A percentile compares a stretch with the other conserved stretches of the same genome.
phyloP scores from a whole-genome alignment of 352 stramenopile genomes.

The Aphanomyces astaci region DNA sequence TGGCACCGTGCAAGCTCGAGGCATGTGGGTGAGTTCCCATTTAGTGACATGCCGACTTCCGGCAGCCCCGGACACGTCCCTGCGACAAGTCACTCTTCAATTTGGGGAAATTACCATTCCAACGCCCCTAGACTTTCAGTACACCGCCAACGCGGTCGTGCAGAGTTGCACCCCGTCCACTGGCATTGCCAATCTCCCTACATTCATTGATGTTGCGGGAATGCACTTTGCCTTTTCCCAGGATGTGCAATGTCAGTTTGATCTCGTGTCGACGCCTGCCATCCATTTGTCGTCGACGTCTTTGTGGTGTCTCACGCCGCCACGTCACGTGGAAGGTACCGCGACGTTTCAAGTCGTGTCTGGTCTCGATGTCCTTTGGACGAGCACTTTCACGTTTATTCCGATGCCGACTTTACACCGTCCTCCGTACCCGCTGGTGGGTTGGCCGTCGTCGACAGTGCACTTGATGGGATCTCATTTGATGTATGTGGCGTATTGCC shows the following conservation, averaged over 20 bases:
- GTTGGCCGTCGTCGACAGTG: not conserved
- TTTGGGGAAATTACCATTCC: not conserved
- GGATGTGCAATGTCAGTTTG: not conserved
- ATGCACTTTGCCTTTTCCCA: not conserved
- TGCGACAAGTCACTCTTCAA: not conserved
- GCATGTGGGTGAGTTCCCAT: not conserved
- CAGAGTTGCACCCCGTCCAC: not conserved
- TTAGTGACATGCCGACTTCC: not conserved
- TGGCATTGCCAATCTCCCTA: not conserved
- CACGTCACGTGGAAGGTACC: not conserved
- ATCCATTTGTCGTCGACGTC: not conserved
- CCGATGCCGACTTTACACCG: not conserved
- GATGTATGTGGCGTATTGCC: not conserved
- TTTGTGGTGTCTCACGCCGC: not conserved
- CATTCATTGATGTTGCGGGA: not conserved
- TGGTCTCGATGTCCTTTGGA: not conserved
- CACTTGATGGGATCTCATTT: not conserved
- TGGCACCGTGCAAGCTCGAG: not conserved
- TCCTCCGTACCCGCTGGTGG: not conserved
- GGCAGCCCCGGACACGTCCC: not conserved
- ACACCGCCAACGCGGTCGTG: not conserved
- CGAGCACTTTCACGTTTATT: not conserved
- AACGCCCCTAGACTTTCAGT: not conserved
- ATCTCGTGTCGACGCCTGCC: not conserved
- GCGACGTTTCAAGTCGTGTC: not conserved